A percentile compares a stretch with the other conserved stretches of the same genome.
phyloP scores from a whole-genome alignment of 1,139 yeast species.

The Suhomyces wounanorum region DNA sequence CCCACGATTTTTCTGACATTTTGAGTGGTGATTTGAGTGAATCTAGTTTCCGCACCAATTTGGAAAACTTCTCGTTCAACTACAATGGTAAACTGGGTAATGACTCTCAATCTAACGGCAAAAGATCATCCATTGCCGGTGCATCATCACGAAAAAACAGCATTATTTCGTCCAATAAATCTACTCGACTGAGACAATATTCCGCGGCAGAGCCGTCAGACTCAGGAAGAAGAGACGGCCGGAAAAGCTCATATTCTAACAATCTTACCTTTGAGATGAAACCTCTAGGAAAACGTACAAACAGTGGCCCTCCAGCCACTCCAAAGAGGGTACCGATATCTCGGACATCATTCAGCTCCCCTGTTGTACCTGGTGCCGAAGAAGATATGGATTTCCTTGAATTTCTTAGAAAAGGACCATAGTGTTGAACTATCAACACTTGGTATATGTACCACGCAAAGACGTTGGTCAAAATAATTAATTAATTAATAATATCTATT shows the following conservation, averaged over 20 bases:
- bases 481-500: background rate
- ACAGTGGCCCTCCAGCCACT: conserved; percentile 1
- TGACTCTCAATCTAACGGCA: background rate
- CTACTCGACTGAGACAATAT: conserved; percentile 19
- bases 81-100: conserved; percentile 11
- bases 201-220: conserved; percentile 18
- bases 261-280: conserved; percentile 8
- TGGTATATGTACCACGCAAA: background rate
- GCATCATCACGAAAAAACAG: conserved; percentile 14
- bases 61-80: conserved; percentile 37
- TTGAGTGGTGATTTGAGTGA: conserved; percentile 33
- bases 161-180: conserved; percentile 17
- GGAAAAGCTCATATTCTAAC: conserved; percentile 9
- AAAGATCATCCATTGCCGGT: conserved; percentile 9
- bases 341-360: background rate
- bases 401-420: conserved; percentile 48
- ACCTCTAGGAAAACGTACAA: conserved; percentile 8
- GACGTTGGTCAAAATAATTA: background rate
- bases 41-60: conserved; percentile 32
- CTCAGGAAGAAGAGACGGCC: conserved; percentile 17
- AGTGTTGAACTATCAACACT: background rate
- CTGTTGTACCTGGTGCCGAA: conserved; percentile 6
- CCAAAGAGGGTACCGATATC: background rate
- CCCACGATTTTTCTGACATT: conserved; percentile 44
- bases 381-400: conserved; percentile 51